Evolutionary conservation across 495 filamentous ascomycete species (phyloP).

Genomic region (Coniosporium apollinis): DNA sequence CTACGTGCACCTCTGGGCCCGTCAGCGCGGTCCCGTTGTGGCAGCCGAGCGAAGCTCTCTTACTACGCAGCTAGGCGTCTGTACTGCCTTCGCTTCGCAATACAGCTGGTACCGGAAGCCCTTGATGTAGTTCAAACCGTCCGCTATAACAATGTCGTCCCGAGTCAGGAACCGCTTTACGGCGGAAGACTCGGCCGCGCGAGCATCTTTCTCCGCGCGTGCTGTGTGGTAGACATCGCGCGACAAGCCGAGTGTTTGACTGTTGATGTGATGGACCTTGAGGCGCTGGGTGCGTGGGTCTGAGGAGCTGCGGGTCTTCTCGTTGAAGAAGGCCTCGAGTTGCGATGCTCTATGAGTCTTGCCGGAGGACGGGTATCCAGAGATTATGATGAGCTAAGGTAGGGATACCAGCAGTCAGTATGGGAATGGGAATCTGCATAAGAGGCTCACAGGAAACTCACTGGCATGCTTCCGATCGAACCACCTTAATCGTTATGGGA

Average conservation of each 20-base stretch:
- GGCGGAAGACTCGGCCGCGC: constrained; percentile 70
- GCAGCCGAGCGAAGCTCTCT: too few species aligned
- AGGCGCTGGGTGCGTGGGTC: constrained; percentile 36
- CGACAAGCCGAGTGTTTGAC: constrained; percentile 44
- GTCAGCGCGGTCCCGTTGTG: too few species aligned
- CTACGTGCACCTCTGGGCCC: too few species aligned
- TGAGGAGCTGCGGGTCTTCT: constrained; percentile 31
- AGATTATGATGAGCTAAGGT: constrained; percentile 71
- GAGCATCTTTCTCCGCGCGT: constrained; percentile 72
- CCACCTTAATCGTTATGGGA: too few species aligned
- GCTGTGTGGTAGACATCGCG: constrained; percentile 50
- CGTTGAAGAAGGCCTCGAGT: constrained; percentile 47
- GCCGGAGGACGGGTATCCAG: constrained; percentile 83
- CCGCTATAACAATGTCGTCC: constrained; percentile 74
- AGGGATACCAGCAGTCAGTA: too few species aligned
- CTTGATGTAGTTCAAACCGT: constrained; percentile 95
- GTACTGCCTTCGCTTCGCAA: constrained; percentile 79
- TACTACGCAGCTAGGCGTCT: constrained; percentile 70
- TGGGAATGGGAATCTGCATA: constrained; percentile 1
- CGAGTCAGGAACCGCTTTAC: constrained; percentile 65
- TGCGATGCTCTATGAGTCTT: constrained; percentile 78
- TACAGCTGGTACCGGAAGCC: constrained; percentile 91
- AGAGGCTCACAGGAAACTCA: constrained; percentile 3
- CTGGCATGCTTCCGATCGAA: constrained; percentile 4
- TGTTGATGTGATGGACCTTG: constrained; percentile 50